A percentile compares a stretch with the other conserved stretches of the same genome.
Conservation (phyloP, 2,329 filamentous ascomycete species). For the Aspergillus costaricaensis region DNA sequence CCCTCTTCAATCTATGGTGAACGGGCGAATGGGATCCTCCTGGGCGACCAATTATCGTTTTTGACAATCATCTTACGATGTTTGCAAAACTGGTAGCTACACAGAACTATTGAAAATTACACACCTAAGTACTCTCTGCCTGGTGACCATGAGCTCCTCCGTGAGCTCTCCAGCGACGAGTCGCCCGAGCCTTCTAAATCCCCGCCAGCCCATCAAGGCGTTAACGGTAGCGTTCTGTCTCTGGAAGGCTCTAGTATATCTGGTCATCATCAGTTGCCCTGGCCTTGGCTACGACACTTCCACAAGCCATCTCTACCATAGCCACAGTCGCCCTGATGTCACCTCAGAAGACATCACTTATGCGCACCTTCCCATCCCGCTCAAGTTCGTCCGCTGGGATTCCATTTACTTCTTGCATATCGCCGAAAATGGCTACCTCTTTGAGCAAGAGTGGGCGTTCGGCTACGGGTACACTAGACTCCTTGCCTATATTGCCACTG, state of each 20-base stretch:
- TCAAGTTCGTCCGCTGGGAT: slow-evolving; percentile 62
- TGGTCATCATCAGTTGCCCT: slow-evolving; percentile 53
- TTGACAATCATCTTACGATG: slow-evolving; percentile 1
- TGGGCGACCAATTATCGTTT: not conserved
- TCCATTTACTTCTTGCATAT: slow-evolving; percentile 61
- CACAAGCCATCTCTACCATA: slow-evolving; percentile 50
- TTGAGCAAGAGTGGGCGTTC: slow-evolving; percentile 69
- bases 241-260: slow-evolving; percentile 60
- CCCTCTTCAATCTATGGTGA: not conserved
- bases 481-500: slow-evolving; percentile 40
- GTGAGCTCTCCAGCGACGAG: slow-evolving; percentile 4
- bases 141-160: not conserved
- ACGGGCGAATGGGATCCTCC: not conserved
- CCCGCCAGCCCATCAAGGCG: slow-evolving; percentile 34
- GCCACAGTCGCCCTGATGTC: slow-evolving; percentile 13
- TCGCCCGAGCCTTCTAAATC: slow-evolving; percentile 25
- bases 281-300: slow-evolving; percentile 66
- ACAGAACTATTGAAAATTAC: not conserved
- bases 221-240: slow-evolving; percentile 48
- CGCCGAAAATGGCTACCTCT: slow-evolving; percentile 57
- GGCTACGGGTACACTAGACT: slow-evolving; percentile 56
- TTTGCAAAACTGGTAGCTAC: not conserved
- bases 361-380: slow-evolving; percentile 29
- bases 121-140: not conserved
- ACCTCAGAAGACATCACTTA: slow-evolving; percentile 10